Evolutionary conservation across 1,139 yeast genomes (phyloP), one percentile per base, ranked within the genome.

Genomic region (Pichia sp.): DNA sequence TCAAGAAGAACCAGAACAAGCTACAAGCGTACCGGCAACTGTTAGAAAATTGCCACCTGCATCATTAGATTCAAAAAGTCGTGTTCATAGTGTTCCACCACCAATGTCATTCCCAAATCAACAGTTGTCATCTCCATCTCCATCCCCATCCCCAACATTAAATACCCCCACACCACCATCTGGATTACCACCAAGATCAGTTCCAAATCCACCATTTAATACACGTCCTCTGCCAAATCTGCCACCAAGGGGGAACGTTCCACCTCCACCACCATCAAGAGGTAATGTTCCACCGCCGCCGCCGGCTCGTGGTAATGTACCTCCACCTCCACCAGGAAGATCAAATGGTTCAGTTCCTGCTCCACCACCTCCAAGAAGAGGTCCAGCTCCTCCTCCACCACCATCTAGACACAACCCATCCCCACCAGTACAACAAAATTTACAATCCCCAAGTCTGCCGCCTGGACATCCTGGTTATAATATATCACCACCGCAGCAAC

Each of bases 201-300:
- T 67, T 14, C 74, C 74, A 27, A 73, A 73, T 19, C 59, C 59
- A 52, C 64, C 67, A 3, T 64, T 67, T n/a, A 63, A 65, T 19
- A 38, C 18, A 19, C 54, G 22, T 13, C 53, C 49, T 39, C 58
- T 57, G 5, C 52, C 54, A 13, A 39, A 27, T 36, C 52, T 46
- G 42, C 52, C 54, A 11, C 10, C 48, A 13, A 42, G 53, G 42
- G 18, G 18, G 8, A 38, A 14, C 9, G 29, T 42, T 2, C 43
- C 50, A 18, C 52, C 51, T 22, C 58, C 62, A 14, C 59, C 60
- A 3, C 34, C 45, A 18, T 11, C 45, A 11, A 29, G 19, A 28
- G 45, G 44, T 9, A 41, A 41, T 27, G 44, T 47, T 47, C 58
- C 49, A 22, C 59, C 53, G 27, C 47, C 71, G 7, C 74, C 76